Percentiles rank a stretch among this genome's conserved stretches.
Conservation (phyloP, 2,329 filamentous ascomycete species). For the Neopestalotiopsis clavispora region DNA sequence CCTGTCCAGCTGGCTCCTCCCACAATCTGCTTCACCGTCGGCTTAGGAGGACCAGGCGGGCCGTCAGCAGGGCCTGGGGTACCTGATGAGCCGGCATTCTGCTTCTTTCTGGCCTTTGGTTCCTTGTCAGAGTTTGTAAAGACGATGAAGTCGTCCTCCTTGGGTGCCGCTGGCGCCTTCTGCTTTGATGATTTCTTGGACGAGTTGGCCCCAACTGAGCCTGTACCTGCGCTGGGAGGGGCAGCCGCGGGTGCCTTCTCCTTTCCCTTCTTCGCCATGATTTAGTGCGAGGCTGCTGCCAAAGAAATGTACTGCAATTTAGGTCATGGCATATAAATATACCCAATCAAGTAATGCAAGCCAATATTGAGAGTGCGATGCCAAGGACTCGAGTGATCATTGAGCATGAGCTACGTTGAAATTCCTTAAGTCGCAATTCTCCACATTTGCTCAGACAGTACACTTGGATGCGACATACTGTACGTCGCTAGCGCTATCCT, state of each 20-base stretch:
- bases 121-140: slow-evolving; percentile 65
- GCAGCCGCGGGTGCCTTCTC: slow-evolving; percentile 49
- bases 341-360: neutral
- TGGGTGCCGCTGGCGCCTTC: slow-evolving; percentile 32
- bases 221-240: slow-evolving; percentile 33
- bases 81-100: slow-evolving; percentile 26
- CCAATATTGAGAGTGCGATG: neutral
- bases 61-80: slow-evolving; percentile 34
- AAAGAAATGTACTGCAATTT: neutral
- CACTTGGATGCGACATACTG: neutral
- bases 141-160: slow-evolving; percentile 59
- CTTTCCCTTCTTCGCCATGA: slow-evolving; percentile 60
- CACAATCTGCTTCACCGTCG: slow-evolving; percentile 79
- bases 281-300: slow-evolving; percentile 17
- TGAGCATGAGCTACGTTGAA: slow-evolving; percentile 1
- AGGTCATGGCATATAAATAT: neutral
- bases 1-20: slow-evolving; percentile 97
- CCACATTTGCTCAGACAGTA: slow-evolving; percentile 3
- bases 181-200: slow-evolving; percentile 40
- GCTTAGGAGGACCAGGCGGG: slow-evolving; percentile 56
- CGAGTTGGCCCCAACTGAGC: slow-evolving; percentile 23
- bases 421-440: slow-evolving; percentile 12
- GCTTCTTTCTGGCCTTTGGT: slow-evolving; percentile 48
- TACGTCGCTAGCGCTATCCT: neutral
- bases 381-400: neutral